Evolutionary conservation across 78 protist genomes (phyloP), one percentile per base, ranked within the genome.

Genomic region (Dictyostelium capitatum): DNA sequence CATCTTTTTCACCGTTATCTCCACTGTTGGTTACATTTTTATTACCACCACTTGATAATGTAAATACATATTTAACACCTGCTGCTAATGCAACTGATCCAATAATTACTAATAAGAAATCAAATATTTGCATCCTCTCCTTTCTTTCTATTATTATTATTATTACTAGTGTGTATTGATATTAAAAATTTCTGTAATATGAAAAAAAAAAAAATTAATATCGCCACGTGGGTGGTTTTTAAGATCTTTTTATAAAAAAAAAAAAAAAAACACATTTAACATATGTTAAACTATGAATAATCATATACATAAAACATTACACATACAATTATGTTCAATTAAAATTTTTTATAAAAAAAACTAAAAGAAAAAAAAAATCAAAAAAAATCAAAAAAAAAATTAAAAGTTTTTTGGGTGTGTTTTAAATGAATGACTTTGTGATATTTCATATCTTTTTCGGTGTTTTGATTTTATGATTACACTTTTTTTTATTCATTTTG

Each of bases 41-140:
- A 10, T 73, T 46, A 32, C n/a, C 8, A 46, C 79, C 79, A 7
- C 41, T n/a, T 43, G 83, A 20, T 23, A 32, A 43, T 1, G 70
- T 54, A 37, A 79, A 79, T 37, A 79, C 51, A 79, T 79, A 79
- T 79, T 19, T 32, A 23, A 37, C 83, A 79, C 83, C 70, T 12
- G 50, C 82, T 77, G 70, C 83, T 4, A 47, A 37, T 54, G 51
- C 83, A 23, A 30, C 70, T 30, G 83, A 50, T 54, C 62, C 70
- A 43, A 79, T 23, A 77, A 78, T 56, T 37, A 81, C 92, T 15
- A 85, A 41, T 47, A 75, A 12, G 43, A 85, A 43, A 20, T 53
- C 83, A 25, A 78, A 67, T 30, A 32, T 67, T 67, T 67, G 75
- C 75, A 67, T 67, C 14, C 6, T 67, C 4, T 67, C 30, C 4